A percentile compares a stretch with the other conserved stretches of the same genome.
Conservation (phyloP, 83 land plant genomes). For the Picea engelmannii region DNA sequence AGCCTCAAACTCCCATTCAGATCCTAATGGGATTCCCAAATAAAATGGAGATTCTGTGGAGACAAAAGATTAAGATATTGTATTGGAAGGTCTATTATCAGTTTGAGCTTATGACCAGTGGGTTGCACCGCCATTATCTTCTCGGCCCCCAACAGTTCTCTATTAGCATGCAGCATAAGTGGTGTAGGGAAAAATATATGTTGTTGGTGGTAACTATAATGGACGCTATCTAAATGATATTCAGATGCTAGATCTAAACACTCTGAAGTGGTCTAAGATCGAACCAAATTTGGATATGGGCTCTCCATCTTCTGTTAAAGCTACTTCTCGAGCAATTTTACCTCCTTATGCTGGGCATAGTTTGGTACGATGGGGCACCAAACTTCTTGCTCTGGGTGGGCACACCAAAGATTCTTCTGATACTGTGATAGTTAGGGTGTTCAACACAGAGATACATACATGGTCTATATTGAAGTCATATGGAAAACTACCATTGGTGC, state of each 20-base stretch:
- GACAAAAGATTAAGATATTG: slow-evolving; percentile 72
- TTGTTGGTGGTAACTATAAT: too few species aligned
- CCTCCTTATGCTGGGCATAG: slow-evolving; percentile 62
- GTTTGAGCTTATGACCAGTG: slow-evolving; percentile 23
- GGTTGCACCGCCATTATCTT: slow-evolving; percentile 21
- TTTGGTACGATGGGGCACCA: background rate
- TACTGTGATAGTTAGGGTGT: background rate
- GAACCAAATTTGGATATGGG: slow-evolving; percentile 21
- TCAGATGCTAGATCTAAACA: slow-evolving; percentile 62
- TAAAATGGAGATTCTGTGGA: slow-evolving; percentile 5
- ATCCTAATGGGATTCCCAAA: too few species aligned
- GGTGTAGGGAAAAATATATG: too few species aligned
- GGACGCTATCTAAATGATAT: background rate
- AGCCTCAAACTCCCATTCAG: too few species aligned
- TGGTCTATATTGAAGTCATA: slow-evolving; percentile 5
- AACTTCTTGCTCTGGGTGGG: background rate
- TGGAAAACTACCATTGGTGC: too few species aligned
- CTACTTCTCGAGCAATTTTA: slow-evolving; percentile 23
- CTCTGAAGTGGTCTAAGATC: slow-evolving; percentile 60
- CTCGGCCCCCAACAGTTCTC: background rate
- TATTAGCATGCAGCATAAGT: too few species aligned
- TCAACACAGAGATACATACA: background rate
- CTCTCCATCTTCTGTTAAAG: slow-evolving; percentile 7
- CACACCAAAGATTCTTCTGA: background rate
- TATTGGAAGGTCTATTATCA: slow-evolving; percentile 33